phyloP scores from a whole-genome alignment of 2,329 filamentous ascomycete species.

The Coniella vitis region DNA sequence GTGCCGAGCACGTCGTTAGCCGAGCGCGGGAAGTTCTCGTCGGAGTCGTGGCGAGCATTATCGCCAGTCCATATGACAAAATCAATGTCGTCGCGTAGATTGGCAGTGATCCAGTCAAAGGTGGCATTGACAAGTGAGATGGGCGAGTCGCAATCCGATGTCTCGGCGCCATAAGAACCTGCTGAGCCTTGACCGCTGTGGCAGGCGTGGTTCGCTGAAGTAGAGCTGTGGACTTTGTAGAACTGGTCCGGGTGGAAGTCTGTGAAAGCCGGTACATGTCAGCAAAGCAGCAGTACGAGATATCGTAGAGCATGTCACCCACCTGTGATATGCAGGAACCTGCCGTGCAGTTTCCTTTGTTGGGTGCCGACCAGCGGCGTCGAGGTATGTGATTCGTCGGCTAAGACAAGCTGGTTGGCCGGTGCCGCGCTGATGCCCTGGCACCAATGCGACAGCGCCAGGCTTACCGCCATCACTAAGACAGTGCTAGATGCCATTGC shows the following conservation, averaged over 20 bases:
- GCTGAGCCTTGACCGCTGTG: constrained; percentile 72
- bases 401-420: constrained; percentile 1
- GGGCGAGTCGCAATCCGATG: constrained; percentile 83
- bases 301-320: constrained; percentile 25
- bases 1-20: constrained; percentile 67
- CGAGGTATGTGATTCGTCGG: constrained; percentile 5
- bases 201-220: constrained; percentile 62
- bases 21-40: constrained; percentile 71
- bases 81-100: constrained; percentile 72
- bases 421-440: constrained; percentile 25
- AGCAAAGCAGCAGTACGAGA: not conserved
- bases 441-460: constrained; percentile 22
- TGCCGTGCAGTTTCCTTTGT: constrained; percentile 51
- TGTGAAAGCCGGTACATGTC: constrained; percentile 28
- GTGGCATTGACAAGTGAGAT: constrained; percentile 76
- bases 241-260: constrained; percentile 89
- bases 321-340: constrained; percentile 88
- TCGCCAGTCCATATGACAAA: constrained; percentile 94
- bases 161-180: constrained; percentile 77
- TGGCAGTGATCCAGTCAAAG: constrained; percentile 76
- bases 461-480: constrained; percentile 17
- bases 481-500: constrained; percentile 6
- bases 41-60: constrained; percentile 82
- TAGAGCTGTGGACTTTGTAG: constrained; percentile 74
- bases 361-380: constrained; percentile 25